Percentiles rank a stretch among this genome's conserved stretches.
These are phyloP conservation scores for Volvariella surrecta DNA, from an alignment of 1,284 basidiomycete genomes.

Conservation along the genomic window DNA sequence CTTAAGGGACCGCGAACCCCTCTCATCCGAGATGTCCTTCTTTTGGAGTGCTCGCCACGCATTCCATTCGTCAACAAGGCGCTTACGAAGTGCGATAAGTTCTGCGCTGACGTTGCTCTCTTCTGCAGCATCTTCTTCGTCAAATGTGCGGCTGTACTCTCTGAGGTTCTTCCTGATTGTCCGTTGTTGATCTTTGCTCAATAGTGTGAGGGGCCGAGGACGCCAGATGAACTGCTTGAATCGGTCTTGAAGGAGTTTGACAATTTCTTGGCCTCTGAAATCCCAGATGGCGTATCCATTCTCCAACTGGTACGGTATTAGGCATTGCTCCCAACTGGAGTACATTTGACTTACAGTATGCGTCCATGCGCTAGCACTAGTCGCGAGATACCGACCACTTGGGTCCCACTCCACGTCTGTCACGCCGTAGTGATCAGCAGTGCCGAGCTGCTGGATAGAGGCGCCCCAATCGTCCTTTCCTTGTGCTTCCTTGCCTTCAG, in stretches of 20 bases:
- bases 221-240: conserved; percentile 99
- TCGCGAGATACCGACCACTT: conserved; percentile 88
- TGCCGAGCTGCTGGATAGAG: conserved; percentile 81
- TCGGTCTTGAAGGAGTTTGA: conserved; percentile 84
- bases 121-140: conserved; percentile 95
- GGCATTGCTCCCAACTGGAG: conserved; percentile 8
- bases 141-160: conserved; percentile 89
- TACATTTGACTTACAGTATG: conserved; percentile 63
- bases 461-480: conserved; percentile 74
- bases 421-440: conserved; percentile 96
- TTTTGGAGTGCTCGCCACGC: conserved; percentile 75
- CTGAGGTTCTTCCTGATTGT: conserved; percentile 85
- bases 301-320: conserved; percentile 59
- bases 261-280: conserved; percentile 90
- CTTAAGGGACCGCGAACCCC: conserved; percentile 27
- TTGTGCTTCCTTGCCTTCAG: conserved; percentile 66
- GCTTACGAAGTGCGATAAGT: conserved; percentile 84
- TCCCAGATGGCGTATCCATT: conserved; percentile 98
- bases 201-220: conserved; percentile 82
- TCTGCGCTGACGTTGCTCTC: conserved; percentile 93
- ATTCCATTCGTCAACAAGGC: conserved; percentile 98
- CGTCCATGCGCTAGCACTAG: conserved; percentile 93
- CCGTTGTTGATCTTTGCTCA: conserved; percentile 87
- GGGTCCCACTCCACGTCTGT: conserved; percentile 99
- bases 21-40: conserved; percentile 50